Evolutionary conservation across 2,329 filamentous ascomycete genomes (phyloP).

Genomic region (Trematosphaeria pertusa): DNA sequence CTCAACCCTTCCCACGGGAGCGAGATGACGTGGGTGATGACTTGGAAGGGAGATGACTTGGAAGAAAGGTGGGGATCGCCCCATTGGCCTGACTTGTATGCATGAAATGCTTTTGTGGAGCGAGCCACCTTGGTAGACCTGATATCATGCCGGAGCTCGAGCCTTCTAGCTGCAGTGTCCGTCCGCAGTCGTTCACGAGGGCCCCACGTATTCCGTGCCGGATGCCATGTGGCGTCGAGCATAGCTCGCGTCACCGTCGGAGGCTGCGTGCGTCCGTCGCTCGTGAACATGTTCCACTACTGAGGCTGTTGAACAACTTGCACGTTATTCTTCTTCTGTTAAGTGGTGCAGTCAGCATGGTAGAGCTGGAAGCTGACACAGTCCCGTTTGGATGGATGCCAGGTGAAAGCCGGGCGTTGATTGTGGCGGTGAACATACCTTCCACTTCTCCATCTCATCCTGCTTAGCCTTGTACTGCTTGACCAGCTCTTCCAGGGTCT

Average conservation of each 20-base stretch:
- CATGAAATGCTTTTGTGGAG: too few relatives aligned
- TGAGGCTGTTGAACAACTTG: conserved; percentile 79
- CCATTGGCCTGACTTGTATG: too few relatives aligned
- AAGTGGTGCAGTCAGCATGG: conserved; percentile 19
- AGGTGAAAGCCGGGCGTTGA: background rate
- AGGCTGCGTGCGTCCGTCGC: conserved; percentile 20
- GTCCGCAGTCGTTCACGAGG: too few relatives aligned
- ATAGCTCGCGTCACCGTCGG: conserved; percentile 23
- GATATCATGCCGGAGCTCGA: too few relatives aligned
- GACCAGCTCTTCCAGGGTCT: conserved; percentile 90
- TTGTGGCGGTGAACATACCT: conserved; percentile 72
- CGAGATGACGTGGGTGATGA: too few relatives aligned
- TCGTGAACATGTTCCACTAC: conserved; percentile 22
- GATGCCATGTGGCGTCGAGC: conserved; percentile 22
- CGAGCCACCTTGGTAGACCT: too few relatives aligned
- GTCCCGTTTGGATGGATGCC: background rate
- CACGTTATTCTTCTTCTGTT: conserved; percentile 87
- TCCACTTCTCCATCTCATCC: conserved; percentile 96
- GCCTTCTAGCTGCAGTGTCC: too few relatives aligned
- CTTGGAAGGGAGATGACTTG: too few relatives aligned
- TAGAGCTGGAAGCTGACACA: conserved; percentile 1
- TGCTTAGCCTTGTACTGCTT: conserved; percentile 98
- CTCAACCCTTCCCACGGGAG: conserved; percentile 5
- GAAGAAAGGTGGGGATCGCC: too few relatives aligned
- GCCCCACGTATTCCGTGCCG: conserved; percentile 17